phyloP scores from a whole-genome alignment of 2,329 filamentous ascomycete species.

The Fusarium paranaense region DNA sequence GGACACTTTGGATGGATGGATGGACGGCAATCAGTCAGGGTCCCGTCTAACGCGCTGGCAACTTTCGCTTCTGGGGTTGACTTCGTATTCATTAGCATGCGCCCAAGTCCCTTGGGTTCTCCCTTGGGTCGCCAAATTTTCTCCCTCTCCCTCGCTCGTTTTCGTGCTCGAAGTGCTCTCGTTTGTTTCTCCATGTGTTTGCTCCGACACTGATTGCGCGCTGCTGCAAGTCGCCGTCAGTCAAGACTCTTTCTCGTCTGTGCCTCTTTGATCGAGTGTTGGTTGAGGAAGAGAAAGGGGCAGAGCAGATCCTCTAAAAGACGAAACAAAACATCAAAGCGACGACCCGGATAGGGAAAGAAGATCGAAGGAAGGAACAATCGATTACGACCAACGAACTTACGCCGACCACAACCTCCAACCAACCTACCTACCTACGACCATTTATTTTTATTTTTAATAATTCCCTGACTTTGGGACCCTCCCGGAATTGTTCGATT shows the following conservation, averaged over 20 bases:
- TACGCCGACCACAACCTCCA: constrained; percentile 10
- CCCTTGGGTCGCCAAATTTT: constrained; percentile 18
- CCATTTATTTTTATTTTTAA: not conserved
- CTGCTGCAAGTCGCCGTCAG: constrained; percentile 1
- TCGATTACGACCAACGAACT: constrained; percentile 9
- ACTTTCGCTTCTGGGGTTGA: constrained; percentile 37
- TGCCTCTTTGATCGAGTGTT: constrained; percentile 16
- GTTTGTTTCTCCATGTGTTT: not conserved
- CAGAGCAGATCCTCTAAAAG: constrained; percentile 15
- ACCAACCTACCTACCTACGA: constrained; percentile 1
- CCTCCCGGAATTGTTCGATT: constrained; percentile 16
- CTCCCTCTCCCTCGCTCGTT: constrained; percentile 20
- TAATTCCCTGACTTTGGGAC: constrained; percentile 23
- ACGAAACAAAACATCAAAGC: constrained; percentile 22
- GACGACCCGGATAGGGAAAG: not conserved
- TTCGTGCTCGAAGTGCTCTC: constrained; percentile 1
- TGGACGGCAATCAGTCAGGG: constrained; percentile 32
- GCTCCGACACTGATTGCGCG: constrained; percentile 7
- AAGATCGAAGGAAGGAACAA: constrained; percentile 19
- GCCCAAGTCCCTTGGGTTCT: constrained; percentile 27
- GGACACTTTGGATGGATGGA: constrained; percentile 12
- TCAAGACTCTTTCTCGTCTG: constrained; percentile 10
- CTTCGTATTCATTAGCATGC: constrained; percentile 36
- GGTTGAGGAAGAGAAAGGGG: constrained; percentile 18
- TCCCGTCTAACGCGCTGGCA: constrained; percentile 25